Conservation (phyloP, 2,329 filamentous ascomycete genomes). For the Colletotrichum horii region DNA sequence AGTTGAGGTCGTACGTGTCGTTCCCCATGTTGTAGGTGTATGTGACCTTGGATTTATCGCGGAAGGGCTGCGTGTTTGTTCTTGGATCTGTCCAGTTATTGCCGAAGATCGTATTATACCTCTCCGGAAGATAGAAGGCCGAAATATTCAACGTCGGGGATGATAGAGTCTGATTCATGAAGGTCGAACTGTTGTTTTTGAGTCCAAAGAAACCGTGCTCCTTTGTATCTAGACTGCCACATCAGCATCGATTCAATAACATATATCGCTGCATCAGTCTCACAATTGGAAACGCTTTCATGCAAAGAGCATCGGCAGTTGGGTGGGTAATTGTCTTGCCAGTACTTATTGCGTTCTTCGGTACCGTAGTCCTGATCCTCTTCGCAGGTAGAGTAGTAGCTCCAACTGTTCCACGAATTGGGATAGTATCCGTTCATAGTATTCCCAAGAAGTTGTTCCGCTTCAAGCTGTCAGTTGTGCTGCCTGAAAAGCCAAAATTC, state of each 20-base stretch:
- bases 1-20: slow-evolving; percentile 21
- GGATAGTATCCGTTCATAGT: neutral
- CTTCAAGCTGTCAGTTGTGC: neutral
- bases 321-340: neutral
- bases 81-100: slow-evolving; percentile 15
- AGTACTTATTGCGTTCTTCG: neutral
- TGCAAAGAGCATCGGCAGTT: neutral
- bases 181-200: slow-evolving; percentile 12
- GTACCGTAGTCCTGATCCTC: neutral
- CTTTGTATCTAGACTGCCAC: neutral
- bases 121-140: neutral
- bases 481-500: neutral
- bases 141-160: slow-evolving; percentile 24
- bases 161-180: neutral
- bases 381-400: neutral
- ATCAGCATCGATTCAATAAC: neutral
- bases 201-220: slow-evolving; percentile 24
- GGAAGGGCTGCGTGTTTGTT: neutral
- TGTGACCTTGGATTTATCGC: neutral
- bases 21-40: neutral
- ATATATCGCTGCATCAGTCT: neutral
- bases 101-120: neutral
- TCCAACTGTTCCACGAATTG: neutral
- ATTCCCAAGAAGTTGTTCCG: neutral
- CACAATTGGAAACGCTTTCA: neutral